Base-by-base conservation (phyloP, 2,329 filamentous ascomycete genomes). In the Cercospora nicotianae region DNA sequence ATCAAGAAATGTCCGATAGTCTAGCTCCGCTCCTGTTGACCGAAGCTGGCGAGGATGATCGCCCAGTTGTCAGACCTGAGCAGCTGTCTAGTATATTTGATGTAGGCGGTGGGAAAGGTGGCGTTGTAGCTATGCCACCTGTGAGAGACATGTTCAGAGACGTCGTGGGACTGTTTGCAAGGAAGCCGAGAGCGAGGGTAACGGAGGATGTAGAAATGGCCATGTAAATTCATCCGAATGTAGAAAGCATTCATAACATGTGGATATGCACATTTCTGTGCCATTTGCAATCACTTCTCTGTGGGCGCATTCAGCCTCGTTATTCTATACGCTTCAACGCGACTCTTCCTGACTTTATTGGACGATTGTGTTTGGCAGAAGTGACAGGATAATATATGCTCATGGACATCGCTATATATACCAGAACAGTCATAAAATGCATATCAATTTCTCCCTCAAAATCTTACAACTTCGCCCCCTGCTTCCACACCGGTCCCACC, bases 111-210 rank as follows among this genome's bases (percentile, higher is more conserved):
- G 55, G 16, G 28, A 58, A 58, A n/a, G 86, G 33, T 23, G 31
- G 89, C 3, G 91, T 90, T 55, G 23, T 26, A 75, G 89, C 90
- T 0, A 85, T 90, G 74, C 89, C 90, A 23, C 87, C 90, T 10
- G 86, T 94, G 23, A 88, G 90, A 78, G 91, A 93, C 70, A 86
- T 92, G 81, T 93, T 94, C 76, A 88, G 90, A 78, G 87, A 89
- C 78, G 89, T 94, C 45, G 86, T 90, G 12, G 86, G 83, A 5
- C 76, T 92, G 70, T 88, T 91, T 76, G 85, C 86, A 1, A 81
- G 85, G 68, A 89, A 87, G 77, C 84, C 87, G 13, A 53, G 69
- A 64, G 45, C 18, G 23, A 64, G 42, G 13, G 23, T 60, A 12
- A 26, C 48, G 13, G 66, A 70, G 36, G 60, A 36, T 39, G 58